Conservation (phyloP, 176 grass and related monocot genomes). For the Aegilops bicornis region DNA sequence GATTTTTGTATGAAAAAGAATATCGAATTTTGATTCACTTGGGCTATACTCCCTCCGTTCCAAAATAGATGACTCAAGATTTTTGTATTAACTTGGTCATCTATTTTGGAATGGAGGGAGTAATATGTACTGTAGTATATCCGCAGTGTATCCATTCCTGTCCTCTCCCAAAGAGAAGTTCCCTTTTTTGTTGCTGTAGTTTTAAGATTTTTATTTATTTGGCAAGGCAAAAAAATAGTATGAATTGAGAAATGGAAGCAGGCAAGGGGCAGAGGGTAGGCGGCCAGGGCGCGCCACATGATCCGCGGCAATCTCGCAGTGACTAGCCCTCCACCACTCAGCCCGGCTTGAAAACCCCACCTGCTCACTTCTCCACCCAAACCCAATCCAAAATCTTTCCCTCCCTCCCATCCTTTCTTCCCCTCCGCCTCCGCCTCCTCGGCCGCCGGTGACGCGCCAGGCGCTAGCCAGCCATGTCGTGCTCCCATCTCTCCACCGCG, state of each 20-base stretch:
- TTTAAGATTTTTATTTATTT: not conserved
- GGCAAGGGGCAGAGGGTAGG: not conserved
- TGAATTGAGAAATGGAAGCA: not conserved
- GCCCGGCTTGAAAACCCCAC: constrained; percentile 38
- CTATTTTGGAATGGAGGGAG: too few relatives aligned
- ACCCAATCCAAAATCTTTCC: constrained; percentile 66
- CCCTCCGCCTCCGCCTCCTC: not conserved
- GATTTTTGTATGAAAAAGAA: not conserved
- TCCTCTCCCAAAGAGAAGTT: not conserved
- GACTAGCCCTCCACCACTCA: constrained; percentile 40
- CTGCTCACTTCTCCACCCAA: constrained; percentile 53
- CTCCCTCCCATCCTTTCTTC: constrained; percentile 21
- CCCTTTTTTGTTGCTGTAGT: not conserved
- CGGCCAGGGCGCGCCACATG: constrained; percentile 36
- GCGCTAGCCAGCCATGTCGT: constrained; percentile 39
- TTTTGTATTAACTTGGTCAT: too few relatives aligned
- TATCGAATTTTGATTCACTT: not conserved
- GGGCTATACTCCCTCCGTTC: not conserved
- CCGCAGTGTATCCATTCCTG: constrained; percentile 6
- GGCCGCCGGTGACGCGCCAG: constrained; percentile 23
- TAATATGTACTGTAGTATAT: constrained; percentile 15
- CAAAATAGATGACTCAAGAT: too few relatives aligned
- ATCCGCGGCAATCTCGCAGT: constrained; percentile 23
- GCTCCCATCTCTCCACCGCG: constrained; percentile 47
- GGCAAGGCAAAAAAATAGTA: not conserved